Conservation (phyloP, 768 basidiomycete species). For the Pseudohyphozyma bogoriensis region DNA sequence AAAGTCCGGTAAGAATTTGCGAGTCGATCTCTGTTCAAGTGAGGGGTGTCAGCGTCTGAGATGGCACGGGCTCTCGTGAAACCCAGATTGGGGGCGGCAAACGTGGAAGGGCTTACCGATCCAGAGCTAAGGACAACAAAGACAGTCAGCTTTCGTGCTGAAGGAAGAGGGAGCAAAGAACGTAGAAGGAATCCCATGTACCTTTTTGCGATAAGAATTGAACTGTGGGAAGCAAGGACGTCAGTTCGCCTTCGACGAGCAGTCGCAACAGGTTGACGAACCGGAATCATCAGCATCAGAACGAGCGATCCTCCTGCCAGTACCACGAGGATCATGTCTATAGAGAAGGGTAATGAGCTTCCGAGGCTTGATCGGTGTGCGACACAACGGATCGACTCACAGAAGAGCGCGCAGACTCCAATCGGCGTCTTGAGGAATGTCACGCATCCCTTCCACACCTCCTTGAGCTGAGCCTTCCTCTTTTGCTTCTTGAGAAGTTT, state of each 20-base stretch:
- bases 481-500: slow-evolving; percentile 7
- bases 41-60: too few relatives aligned
- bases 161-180: too few relatives aligned
- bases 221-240: too few relatives aligned
- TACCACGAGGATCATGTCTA: slow-evolving; percentile 56
- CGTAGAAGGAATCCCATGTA: too few relatives aligned
- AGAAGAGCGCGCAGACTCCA: slow-evolving; percentile 53
- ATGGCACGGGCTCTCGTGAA: too few relatives aligned
- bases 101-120: slow-evolving; percentile 35
- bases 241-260: too few relatives aligned
- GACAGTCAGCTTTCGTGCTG: too few relatives aligned
- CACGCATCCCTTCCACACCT: neutral
- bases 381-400: neutral
- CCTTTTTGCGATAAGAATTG: slow-evolving; percentile 57
- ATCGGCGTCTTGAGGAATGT: slow-evolving; percentile 9
- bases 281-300: slow-evolving; percentile 58
- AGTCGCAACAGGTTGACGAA: too few relatives aligned
- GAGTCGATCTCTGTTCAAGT: slow-evolving; percentile 49
- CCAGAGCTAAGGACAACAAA: too few relatives aligned
- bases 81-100: neutral
- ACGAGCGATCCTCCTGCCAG: slow-evolving; percentile 34
- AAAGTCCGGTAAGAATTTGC: slow-evolving; percentile 50
- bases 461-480: neutral
- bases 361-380: too few relatives aligned
- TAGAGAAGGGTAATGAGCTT: neutral